Evolutionary conservation across 2,329 filamentous ascomycete genomes (phyloP), one percentile per base, ranked within the genome.

Genomic region (Cercospora berteroae): DNA sequence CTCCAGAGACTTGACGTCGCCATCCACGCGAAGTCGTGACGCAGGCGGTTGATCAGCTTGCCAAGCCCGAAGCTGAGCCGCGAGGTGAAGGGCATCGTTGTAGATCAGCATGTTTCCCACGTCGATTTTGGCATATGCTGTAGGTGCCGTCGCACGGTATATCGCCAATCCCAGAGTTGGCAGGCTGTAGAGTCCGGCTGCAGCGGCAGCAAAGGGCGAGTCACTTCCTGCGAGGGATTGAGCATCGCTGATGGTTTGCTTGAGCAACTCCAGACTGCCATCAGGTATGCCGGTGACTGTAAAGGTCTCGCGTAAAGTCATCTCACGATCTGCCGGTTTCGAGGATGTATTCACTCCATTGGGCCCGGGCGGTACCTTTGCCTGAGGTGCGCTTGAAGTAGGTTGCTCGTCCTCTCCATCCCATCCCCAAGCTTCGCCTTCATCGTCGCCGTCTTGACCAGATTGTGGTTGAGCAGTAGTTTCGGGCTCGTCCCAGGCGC

Each of bases 401-500:
- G 67, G 63, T 6, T 56, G 75, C n/a, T 82, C 80, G 27, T 82
- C 79, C 6, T 90, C 90, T 42, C 93, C 93, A 23, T 88, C 91
- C 92, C 93, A 96, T 3, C 91, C 93, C 91, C 93, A 96, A 27
- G 92, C 91, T 68, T 92, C 93, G 90, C 93, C 96, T 31, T 92
- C 91, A 68, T 92, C 91, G 13, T 78, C 79, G 44, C 82, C 81
- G 13, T 79, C 80, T 18, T 79, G 71, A 10, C 70, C 73, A 10
- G 73, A 70, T 31, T 75, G 73, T 20, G 68, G 63, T 31, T 65
- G 63, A 36, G 48, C 16, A 59, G 68, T 52, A 4, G 69, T 59
- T 4, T 63, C 65, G 1, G 74, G 72, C 0, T 79, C 78, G 23
- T 81, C 82, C 83, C 83, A 84, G n/a, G 82, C 82, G 67, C 81